Conservation (phyloP, 179 eudicot genomes). For the Carnegiea gigantea region DNA sequence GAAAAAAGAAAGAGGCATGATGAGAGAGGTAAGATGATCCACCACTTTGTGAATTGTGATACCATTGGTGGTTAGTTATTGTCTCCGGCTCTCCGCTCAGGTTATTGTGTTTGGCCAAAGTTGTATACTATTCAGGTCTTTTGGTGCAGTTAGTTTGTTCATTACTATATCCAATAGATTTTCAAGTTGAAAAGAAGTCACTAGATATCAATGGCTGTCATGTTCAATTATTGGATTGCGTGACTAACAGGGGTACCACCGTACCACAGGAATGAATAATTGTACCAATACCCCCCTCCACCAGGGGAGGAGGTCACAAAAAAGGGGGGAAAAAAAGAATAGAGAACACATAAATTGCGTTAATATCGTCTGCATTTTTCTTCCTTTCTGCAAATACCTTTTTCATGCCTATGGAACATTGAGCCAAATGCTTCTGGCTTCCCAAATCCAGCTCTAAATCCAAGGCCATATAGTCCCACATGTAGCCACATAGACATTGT, state of each 20-base stretch:
- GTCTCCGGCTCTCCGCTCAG: not conserved
- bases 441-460: not conserved
- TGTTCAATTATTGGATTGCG: not conserved
- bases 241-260: not conserved
- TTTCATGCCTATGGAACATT: not conserved
- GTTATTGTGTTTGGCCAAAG: not conserved
- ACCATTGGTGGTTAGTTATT: not conserved
- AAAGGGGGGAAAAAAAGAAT: not conserved
- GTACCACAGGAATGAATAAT: not conserved
- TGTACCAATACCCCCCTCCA: not conserved
- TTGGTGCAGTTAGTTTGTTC: not conserved
- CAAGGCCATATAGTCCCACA: not conserved
- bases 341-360: not conserved
- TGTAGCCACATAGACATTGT: not conserved
- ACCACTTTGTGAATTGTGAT: not conserved
- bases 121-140: not conserved
- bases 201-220: not conserved
- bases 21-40: slow-evolving; percentile 60
- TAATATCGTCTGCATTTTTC: not conserved
- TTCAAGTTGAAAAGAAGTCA: not conserved
- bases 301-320: not conserved
- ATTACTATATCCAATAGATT: not conserved
- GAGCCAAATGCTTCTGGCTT: not conserved
- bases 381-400: not conserved
- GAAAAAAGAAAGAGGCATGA: slow-evolving; percentile 87